Evolutionary conservation across 352 stramenopile genomes (phyloP).

Genomic region (Pythium myriotylum): DNA sequence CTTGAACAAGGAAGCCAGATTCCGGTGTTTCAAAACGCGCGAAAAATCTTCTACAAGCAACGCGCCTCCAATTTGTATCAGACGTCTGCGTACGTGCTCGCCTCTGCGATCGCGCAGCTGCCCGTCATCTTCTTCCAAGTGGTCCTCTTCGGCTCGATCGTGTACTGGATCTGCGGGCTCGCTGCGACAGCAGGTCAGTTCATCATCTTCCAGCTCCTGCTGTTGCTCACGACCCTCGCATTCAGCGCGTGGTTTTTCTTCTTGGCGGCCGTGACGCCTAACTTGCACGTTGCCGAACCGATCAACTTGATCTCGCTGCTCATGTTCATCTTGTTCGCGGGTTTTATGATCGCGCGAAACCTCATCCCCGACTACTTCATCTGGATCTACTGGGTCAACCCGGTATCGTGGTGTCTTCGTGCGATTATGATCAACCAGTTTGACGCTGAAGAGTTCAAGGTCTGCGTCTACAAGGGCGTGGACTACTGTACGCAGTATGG

Average conservation of each 20-base stretch:
- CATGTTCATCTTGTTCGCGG: background rate
- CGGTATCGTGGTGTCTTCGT: background rate
- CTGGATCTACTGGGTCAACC: no score
- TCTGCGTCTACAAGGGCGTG: background rate
- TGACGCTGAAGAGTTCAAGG: background rate
- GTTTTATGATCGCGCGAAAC: background rate
- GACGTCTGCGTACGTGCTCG: slow-evolving; percentile 54
- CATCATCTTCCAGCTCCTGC: background rate
- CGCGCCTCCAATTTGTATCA: slow-evolving; percentile 64
- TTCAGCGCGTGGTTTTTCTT: background rate
- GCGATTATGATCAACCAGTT: background rate
- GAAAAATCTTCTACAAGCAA: slow-evolving; percentile 65
- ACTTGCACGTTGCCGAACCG: background rate
- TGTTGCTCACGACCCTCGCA: background rate
- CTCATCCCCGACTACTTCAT: background rate
- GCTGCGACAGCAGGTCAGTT: background rate
- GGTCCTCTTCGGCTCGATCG: slow-evolving; percentile 55
- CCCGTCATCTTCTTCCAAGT: slow-evolving; percentile 42
- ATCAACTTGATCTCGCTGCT: background rate
- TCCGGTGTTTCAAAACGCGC: slow-evolving; percentile 45
- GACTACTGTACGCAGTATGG: slow-evolving; percentile 12
- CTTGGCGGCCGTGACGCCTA: background rate
- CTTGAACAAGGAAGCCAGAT: slow-evolving; percentile 60
- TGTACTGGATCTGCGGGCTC: slow-evolving; percentile 74
- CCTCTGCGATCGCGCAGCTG: slow-evolving; percentile 11